Evolutionary conservation across 805 yeast species (phyloP).

Genomic region (Suhomyces prunicola): DNA sequence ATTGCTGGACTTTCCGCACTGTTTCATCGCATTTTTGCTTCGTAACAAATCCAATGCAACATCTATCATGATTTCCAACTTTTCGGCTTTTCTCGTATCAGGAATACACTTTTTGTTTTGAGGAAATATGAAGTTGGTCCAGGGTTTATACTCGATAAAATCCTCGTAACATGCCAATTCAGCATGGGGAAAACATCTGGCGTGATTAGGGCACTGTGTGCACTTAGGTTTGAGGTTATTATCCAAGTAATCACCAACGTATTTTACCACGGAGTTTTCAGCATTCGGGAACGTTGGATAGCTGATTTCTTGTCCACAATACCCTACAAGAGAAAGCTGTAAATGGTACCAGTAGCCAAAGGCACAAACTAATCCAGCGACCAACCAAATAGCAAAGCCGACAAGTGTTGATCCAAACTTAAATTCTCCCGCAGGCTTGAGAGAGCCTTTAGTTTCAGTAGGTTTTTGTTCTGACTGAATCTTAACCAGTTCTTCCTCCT

Average conservation of each 20-base stretch:
- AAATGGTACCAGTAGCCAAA: constrained; percentile 62
- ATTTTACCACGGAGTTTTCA: constrained; percentile 25
- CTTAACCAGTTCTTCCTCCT: not conserved
- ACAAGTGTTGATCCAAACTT: constrained; percentile 1
- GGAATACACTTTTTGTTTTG: constrained; percentile 55
- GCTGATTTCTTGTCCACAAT: constrained; percentile 64
- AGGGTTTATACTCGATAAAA: constrained; percentile 49
- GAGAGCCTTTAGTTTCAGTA: not conserved
- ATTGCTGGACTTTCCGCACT: constrained; percentile 52
- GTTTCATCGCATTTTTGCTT: constrained; percentile 59
- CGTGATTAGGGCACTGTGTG: constrained; percentile 76
- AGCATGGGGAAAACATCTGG: constrained; percentile 62
- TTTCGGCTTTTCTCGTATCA: constrained; percentile 68
- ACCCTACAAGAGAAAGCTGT: constrained; percentile 62
- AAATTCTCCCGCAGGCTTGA: not conserved
- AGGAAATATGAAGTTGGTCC: constrained; percentile 53
- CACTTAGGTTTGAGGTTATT: constrained; percentile 56
- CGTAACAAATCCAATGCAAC: constrained; percentile 67
- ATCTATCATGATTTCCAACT: constrained; percentile 60
- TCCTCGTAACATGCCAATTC: constrained; percentile 70
- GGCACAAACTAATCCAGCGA: constrained; percentile 24
- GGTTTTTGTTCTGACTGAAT: not conserved
- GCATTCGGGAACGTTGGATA: constrained; percentile 38
- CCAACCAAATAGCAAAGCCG: constrained; percentile 16
- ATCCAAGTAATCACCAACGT: constrained; percentile 46